These are phyloP conservation scores for Arctium lappa DNA, from an alignment of 129 eudicot species.

Conservation along the genomic window DNA sequence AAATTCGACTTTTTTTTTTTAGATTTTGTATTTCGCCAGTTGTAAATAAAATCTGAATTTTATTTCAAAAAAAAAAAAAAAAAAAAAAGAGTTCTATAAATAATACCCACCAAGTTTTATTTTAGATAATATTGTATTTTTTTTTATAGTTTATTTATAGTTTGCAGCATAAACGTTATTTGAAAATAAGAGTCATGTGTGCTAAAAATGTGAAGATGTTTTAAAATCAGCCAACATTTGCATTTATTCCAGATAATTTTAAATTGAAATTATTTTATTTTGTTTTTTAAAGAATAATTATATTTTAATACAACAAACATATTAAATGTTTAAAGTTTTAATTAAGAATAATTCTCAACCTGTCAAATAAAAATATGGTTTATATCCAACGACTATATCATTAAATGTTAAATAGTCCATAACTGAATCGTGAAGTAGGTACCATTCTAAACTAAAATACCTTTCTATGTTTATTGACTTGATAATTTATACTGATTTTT, in stretches of 20 bases:
- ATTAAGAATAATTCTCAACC: neutral
- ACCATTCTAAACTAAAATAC: neutral
- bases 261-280: neutral
- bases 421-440: neutral
- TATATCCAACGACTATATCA: neutral
- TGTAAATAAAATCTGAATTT: conserved; percentile 13
- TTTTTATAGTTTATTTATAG: neutral
- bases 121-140: neutral
- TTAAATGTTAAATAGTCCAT: too few species aligned
- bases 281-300: neutral
- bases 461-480: neutral
- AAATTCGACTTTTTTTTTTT: conserved; percentile 12
- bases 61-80: neutral
- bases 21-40: neutral
- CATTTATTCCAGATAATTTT: neutral
- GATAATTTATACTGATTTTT: neutral
- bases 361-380: neutral
- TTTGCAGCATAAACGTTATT: neutral
- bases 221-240: neutral
- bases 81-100: neutral
- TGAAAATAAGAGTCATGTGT: neutral
- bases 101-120: neutral
- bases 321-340: too few species aligned
- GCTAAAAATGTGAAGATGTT: neutral
- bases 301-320: neutral